phyloP scores from a whole-genome alignment of 2,329 filamentous ascomycete species.

The Penicillium sp. region DNA sequence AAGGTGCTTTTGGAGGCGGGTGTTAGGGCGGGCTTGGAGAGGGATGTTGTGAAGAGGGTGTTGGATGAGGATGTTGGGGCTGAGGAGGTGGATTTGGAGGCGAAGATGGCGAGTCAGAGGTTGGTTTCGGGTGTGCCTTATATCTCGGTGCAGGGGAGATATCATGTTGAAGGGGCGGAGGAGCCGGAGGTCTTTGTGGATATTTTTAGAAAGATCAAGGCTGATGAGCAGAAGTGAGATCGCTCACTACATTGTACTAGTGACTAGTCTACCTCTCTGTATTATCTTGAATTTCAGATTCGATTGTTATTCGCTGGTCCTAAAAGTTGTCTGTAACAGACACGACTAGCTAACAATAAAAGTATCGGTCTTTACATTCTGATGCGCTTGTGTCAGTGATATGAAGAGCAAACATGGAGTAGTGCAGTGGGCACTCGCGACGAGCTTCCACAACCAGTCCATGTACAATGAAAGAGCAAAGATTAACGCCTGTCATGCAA shows the following conservation, averaged over 20 bases:
- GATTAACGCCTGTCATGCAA: conserved; percentile 9
- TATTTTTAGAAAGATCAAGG: conserved; percentile 61
- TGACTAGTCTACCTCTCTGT: too few species aligned
- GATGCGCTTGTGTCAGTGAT: background rate
- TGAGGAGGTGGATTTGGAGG: conserved; percentile 57
- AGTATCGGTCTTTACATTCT: background rate
- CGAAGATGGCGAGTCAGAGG: conserved; percentile 50
- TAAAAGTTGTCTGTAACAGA: background rate
- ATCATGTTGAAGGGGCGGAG: conserved; percentile 67
- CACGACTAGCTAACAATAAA: background rate
- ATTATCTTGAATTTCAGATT: background rate
- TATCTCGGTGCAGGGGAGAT: conserved; percentile 67
- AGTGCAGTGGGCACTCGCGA: background rate
- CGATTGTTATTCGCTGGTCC: background rate
- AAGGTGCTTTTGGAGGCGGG: conserved; percentile 53
- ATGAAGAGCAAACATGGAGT: background rate
- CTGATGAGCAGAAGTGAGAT: conserved; percentile 20
- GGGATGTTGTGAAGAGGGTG: conserved; percentile 52
- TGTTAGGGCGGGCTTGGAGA: conserved; percentile 53
- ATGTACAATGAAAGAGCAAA: conserved; percentile 3
- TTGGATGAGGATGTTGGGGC: conserved; percentile 54
- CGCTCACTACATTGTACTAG: too few species aligned
- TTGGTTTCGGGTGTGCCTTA: conserved; percentile 68
- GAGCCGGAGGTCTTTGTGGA: conserved; percentile 64
- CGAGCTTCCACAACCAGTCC: background rate